phyloP scores from a whole-genome alignment of 305 asterid genomes.

The Fraxinus baroniana region DNA sequence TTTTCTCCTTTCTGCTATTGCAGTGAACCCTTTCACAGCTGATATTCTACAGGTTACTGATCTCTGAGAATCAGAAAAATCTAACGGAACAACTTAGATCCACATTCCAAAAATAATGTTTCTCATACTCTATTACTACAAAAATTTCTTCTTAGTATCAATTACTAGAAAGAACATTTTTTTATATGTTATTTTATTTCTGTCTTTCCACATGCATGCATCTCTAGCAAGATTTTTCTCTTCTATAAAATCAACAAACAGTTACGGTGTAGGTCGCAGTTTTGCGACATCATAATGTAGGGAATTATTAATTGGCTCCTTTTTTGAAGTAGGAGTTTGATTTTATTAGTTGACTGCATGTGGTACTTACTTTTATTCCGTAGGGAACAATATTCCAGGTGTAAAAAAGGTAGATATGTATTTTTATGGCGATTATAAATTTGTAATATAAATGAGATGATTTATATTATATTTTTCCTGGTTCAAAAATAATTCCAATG shows the following conservation, averaged over 20 bases:
- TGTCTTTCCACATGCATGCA: background rate
- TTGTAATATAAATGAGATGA: background rate
- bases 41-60: background rate
- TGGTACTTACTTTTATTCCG: background rate
- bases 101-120: background rate
- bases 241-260: background rate
- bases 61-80: background rate
- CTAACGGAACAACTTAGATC: background rate
- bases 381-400: background rate
- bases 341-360: background rate
- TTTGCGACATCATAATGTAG: background rate
- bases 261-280: background rate
- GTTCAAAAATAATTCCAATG: background rate
- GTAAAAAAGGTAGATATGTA: background rate
- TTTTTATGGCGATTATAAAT: background rate
- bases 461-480: background rate
- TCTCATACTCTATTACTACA: background rate
- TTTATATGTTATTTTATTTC: background rate
- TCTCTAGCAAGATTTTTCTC: background rate
- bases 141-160: background rate
- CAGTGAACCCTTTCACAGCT: background rate
- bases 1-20: background rate
- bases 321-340: background rate
- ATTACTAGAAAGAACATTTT: background rate
- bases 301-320: background rate